Conservation (phyloP, 2,329 filamentous ascomycete genomes). For the Hypoxylon sp. region DNA sequence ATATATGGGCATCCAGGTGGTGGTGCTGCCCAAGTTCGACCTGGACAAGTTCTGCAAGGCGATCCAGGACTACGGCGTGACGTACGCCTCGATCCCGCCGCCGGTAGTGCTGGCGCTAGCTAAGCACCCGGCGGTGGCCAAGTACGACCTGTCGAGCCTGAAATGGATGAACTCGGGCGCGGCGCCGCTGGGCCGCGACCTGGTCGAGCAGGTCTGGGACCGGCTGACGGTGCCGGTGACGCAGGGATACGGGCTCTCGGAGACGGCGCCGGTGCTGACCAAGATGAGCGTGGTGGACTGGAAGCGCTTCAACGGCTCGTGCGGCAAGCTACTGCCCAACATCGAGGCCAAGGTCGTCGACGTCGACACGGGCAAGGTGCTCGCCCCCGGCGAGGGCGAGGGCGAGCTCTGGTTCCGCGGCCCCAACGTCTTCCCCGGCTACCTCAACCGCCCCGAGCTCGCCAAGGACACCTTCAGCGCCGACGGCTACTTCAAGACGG, state of each 20-base stretch:
- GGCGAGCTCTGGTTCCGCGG: constrained; percentile 82
- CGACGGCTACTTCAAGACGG: constrained; percentile 90
- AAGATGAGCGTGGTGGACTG: constrained; percentile 79
- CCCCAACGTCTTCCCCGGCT: constrained; percentile 82
- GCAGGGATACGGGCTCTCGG: constrained; percentile 90
- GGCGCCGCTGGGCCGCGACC: constrained; percentile 81
- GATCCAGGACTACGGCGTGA: constrained; percentile 78
- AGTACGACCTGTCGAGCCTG: constrained; percentile 81
- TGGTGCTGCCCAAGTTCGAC: constrained; percentile 83
- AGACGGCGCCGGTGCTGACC: constrained; percentile 83
- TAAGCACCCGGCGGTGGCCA: constrained; percentile 78
- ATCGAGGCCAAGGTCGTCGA: constrained; percentile 84
- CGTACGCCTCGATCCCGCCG: constrained; percentile 82
- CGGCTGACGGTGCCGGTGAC: constrained; percentile 83
- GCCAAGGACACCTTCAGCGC: constrained; percentile 74
- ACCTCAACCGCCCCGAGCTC: constrained; percentile 75
- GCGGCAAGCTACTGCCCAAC: constrained; percentile 80
- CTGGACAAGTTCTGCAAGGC: constrained; percentile 78
- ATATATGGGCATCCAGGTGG: constrained; percentile 69
- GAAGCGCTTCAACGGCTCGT: constrained; percentile 77
- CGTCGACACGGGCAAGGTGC: constrained; percentile 60
- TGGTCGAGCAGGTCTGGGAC: constrained; percentile 77
- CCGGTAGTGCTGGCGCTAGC: constrained; percentile 82
- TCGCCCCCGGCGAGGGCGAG: constrained; percentile 64
- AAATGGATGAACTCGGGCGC: constrained; percentile 89